Evolutionary conservation across 495 filamentous ascomycete genomes (phyloP), one percentile per base, ranked within the genome.

Genomic region (Penicillium soppii): DNA sequence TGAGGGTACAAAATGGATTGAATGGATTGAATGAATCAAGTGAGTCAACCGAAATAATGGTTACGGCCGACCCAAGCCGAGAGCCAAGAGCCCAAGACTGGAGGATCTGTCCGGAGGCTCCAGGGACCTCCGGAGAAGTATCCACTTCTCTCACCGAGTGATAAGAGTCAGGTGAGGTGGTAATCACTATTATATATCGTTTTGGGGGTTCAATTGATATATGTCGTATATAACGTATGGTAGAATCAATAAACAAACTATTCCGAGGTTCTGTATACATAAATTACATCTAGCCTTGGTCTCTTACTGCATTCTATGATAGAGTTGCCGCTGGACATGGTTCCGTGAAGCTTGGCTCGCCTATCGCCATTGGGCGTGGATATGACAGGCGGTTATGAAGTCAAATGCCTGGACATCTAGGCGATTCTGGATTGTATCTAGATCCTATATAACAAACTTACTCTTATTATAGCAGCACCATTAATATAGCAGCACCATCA

Each of bases 51-150:
- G 47, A 37, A 21, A 35, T 33, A 23, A 12, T 20, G 23, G 17
- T 27, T 35, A 17, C 5, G 44, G 43, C 53, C 57, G 57, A 60
- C 30, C 15, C 15, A 40, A 61, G 48, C 58, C 58, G 54, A 58
- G 49, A 26, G 45, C 57, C 45, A 50, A 52, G 57, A 50, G 5
- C 17, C 13, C 22, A 22, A 23, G 13, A 38, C 30, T 16, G 25
- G 8, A 43, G 20, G 26, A 21, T 29, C 40, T 30, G 16, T 36
- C 6, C 33, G 32, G 50, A 23, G 39, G 48, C 8, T 23, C 17
- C 9, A 46, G 13, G 27, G 23, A 25, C 13, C 40, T 43, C 39
- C 43, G 42, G 41, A 19, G 8, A 39, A 23, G 35, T 15, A 25
- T 36, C 44, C 44, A 47, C 32, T 27, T 47, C 27, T 13, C 17